Percentiles rank a stretch among this genome's conserved stretches.
Conservation (phyloP, 2,329 filamentous ascomycete genomes). For the Colletotrichum graminicola region DNA sequence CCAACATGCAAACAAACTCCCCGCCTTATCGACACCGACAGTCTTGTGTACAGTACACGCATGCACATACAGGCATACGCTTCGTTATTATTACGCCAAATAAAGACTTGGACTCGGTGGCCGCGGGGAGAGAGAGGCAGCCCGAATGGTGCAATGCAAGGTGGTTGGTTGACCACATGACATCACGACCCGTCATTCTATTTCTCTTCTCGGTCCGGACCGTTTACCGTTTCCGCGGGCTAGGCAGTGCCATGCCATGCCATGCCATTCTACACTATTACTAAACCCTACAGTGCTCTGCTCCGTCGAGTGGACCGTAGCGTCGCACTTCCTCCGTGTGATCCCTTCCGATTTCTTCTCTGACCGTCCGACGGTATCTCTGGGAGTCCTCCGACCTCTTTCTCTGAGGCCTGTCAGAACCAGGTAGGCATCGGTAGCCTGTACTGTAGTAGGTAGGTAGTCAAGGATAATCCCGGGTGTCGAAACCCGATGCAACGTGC, state of each 20-base stretch:
- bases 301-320: too few relatives aligned
- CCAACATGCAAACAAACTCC: neutral
- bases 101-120: too few relatives aligned
- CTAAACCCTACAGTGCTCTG: too few relatives aligned
- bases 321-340: neutral
- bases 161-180: constrained; percentile 1
- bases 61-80: neutral
- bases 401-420: neutral
- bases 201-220: constrained; percentile 17
- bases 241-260: too few relatives aligned
- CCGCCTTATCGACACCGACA: neutral
- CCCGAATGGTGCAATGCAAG: neutral
- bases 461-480: constrained; percentile 1
- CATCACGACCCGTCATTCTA: neutral
- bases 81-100: neutral
- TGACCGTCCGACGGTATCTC: neutral
- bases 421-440: too few relatives aligned
- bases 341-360: constrained; percentile 1
- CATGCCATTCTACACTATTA: too few relatives aligned
- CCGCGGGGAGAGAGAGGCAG: neutral
- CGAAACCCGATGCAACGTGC: neutral
- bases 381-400: neutral
- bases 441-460: too few relatives aligned
- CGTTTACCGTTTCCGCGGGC: constrained; percentile 7
- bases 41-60: neutral